Evolutionary conservation across 2,329 filamentous ascomycete species (phyloP).

Genomic region (Fusarium xyrophilum): DNA sequence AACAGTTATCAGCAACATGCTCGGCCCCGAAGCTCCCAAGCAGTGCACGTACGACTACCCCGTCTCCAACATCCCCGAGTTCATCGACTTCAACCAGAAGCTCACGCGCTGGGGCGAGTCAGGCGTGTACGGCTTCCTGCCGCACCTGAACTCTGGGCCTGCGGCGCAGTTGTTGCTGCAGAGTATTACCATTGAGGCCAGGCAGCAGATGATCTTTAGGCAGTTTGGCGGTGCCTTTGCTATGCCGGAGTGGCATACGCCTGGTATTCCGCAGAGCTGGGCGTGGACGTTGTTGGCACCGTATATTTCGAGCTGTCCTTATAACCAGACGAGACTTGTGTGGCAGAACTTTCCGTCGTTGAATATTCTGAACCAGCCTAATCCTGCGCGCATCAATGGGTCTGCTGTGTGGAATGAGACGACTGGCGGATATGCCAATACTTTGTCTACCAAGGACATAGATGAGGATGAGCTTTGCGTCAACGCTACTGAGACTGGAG

Average conservation of each 20-base stretch:
- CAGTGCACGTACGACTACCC: conserved; percentile 87
- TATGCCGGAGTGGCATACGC: conserved; percentile 83
- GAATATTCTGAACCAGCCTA: conserved; percentile 77
- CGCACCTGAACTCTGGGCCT: conserved; percentile 78
- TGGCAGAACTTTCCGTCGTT: conserved; percentile 87
- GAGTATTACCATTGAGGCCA: conserved; percentile 78
- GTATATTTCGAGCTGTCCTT: conserved; percentile 79
- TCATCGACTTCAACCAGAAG: conserved; percentile 84
- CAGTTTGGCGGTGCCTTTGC: conserved; percentile 82
- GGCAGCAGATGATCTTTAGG: conserved; percentile 85
- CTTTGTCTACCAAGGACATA: conserved; percentile 58
- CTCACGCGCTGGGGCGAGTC: conserved; percentile 82
- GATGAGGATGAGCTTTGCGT: conserved; percentile 60
- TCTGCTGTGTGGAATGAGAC: conserved; percentile 70
- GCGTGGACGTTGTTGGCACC: conserved; percentile 82
- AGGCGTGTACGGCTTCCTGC: conserved; percentile 81
- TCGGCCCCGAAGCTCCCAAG: conserved; percentile 71
- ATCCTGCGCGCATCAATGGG: conserved; percentile 71
- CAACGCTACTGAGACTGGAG: conserved; percentile 58
- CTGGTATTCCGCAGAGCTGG: conserved; percentile 83
- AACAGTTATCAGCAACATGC: conserved; percentile 78
- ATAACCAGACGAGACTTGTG: conserved; percentile 73
- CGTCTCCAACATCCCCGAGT: conserved; percentile 75
- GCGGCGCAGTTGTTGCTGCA: conserved; percentile 76
- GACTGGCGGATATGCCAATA: conserved; percentile 63